Evolutionary conservation across 345 rosid species (phyloP), one percentile per base, ranked within the genome.

Genomic region (Carallia pectinifolia): DNA sequence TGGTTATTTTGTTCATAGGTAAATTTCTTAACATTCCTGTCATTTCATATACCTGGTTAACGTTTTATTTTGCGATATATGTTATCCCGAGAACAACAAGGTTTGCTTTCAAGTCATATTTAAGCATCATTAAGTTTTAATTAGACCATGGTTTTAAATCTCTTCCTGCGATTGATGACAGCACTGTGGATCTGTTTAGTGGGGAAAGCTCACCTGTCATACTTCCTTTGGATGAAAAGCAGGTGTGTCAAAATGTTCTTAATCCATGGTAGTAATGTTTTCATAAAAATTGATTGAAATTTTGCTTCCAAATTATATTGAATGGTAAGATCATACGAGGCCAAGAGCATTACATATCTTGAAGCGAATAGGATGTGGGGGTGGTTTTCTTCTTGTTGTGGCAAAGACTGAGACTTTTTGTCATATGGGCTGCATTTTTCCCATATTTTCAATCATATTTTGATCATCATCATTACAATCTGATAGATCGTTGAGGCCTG

Each of bases 1-100:
- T 84, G 98, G 97, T 65, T 91, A 89, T 74, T 89, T 89, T 70
- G 97, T 91, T 67, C 97, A 94, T 59, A 91, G 97, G 97, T 89
- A 80, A 58, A 30, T 69, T 44, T 33, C 3, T 58, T 33, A 13
- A 44, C 50, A 10, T 44, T 44, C 16, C 12, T 12, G 15, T 10
- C 16, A 44, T 44, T 44, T 44, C 16, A 44, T 44, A 10, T 12
- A 12, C 10, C 16, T 44, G 16, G 10, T 44, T 2, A 44, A 44
- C 0, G 16, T 44, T 61, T 36, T 17, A 30, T 40, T 67, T 44
- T 38, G 30, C 34, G 18, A 29, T 63, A 44, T 13, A 1, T 44
- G 1, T 44, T 10, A 15, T 44, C 16, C 16, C 16, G 13, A 44
- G 50, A 44, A 44, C 12, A 13, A 31, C 7, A 0, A 29, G 17